Evolutionary conservation across 2,329 filamentous ascomycete genomes (phyloP).

Genomic region (Orbilia brochopaga): DNA sequence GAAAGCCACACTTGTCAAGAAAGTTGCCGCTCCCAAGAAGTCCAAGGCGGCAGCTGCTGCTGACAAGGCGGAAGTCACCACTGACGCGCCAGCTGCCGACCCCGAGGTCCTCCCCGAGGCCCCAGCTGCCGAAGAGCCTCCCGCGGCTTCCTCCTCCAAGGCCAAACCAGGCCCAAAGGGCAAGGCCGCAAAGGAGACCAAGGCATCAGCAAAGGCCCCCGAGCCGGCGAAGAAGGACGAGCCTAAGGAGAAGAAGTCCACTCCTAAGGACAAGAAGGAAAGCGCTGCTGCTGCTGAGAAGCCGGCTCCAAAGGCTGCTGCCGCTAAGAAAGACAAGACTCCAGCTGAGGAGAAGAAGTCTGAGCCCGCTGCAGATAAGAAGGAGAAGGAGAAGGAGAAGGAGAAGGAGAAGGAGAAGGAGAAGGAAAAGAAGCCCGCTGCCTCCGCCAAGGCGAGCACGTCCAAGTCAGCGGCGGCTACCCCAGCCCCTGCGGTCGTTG

Average conservation of each 20-base stretch:
- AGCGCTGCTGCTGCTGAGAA: constrained; percentile 32
- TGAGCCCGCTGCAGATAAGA: constrained; percentile 59
- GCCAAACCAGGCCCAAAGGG: constrained; percentile 29
- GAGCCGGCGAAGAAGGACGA: constrained; percentile 55
- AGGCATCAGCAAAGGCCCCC: background rate
- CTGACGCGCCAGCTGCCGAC: constrained; percentile 36
- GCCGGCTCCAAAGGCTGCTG: constrained; percentile 24
- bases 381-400: constrained; percentile 58
- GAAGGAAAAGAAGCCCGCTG: constrained; percentile 46
- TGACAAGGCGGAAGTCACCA: constrained; percentile 47
- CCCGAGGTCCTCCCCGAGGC: constrained; percentile 46
- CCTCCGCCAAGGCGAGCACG: constrained; percentile 43
- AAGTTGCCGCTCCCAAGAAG: constrained; percentile 40
- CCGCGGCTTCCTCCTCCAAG: constrained; percentile 24
- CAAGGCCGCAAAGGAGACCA: constrained; percentile 16
- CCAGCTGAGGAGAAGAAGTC: constrained; percentile 20
- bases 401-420: constrained; percentile 53
- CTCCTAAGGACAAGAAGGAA: constrained; percentile 56
- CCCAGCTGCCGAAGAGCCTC: constrained; percentile 20
- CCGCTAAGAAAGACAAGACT: constrained; percentile 18
- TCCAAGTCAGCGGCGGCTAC: constrained; percentile 48
- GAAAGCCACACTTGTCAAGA: constrained; percentile 13
- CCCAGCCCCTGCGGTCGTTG: constrained; percentile 34
- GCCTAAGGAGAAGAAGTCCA: constrained; percentile 56
- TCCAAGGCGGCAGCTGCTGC: constrained; percentile 24